Base-by-base conservation (phyloP, 805 yeast species). In the Wickerhamomyces mucosus region DNA sequence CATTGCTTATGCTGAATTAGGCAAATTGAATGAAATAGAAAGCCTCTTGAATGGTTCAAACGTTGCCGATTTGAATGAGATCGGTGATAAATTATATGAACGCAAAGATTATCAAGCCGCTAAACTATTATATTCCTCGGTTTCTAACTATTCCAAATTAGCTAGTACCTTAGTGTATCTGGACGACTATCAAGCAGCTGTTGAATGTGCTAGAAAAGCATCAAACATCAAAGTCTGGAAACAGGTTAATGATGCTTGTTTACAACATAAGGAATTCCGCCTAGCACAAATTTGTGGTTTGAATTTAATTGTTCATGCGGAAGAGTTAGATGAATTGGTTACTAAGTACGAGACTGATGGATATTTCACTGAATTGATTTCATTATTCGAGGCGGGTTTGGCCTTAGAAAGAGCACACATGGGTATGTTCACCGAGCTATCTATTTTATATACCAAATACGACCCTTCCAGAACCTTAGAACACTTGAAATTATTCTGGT, bases 391-490 rank as follows among this genome's bases (percentile, higher is more conserved):
- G 61, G 89, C 86, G 48, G 97, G 97, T 43, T 70, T 92, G 38
- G 94, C 95, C 26, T 70, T 92, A 46, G 98, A 92, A 67, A 82
- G 98, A 58, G 98, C 98, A 23, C 98, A 92, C 56, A 92, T 92
- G 98, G 98, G 97, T 47, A 89, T 92, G 96, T 92, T 92, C 58
- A 92, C 98, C 9, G 96, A 88, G 60, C 70, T 92, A 48, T 95
- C 97, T 15, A 69, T 83, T 29, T 67, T 92, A 46, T 92, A 89
- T 64, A 72, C 94, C 43, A 89, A 88, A 58, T 92, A 88, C 61
- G 73, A 75, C 40, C 95, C 96, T 18, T 82, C 76, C 31, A 80
- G 76, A 61, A 82, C 94, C 34, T 82, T 84, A 85, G 97, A 92
- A 61, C 97, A 92, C 61, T 70, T 92, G 72, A 88, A 88, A 58